Base-by-base conservation (phyloP, 352 stramenopile genomes). In the Phytophthora cryptogea region DNA sequence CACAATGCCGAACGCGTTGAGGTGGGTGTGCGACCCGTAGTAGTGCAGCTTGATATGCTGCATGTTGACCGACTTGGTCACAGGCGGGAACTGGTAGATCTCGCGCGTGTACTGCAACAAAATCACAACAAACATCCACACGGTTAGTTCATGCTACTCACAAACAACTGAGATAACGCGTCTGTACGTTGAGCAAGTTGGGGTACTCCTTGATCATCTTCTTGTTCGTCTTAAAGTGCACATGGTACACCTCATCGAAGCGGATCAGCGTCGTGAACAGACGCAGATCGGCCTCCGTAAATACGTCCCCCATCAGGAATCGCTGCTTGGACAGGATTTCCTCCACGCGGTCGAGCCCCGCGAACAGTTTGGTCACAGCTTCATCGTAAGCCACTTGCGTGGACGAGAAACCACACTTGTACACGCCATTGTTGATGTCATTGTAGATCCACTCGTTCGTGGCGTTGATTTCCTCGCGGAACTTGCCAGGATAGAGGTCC, bases 11-110 rank as follows among this genome's bases (percentile, higher is more conserved):
- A 89, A 98, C 33, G 83, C 64, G 78, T 99, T 99, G 23, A 99
- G 79, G 46, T 90, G 76, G 36, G 90, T 92, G 76, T 99, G 95
- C 16, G 85, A 97, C 28, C 82, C 90, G 69, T 96, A 99, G 77
- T 99, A 99, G 77, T 99, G 95, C 20, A 88, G 72, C 78, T 98
- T 98, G 73, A 99, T 98, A 63, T 99, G 95, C 43, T 97, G 75
- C 86, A 99, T 98, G 69, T 98, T 89, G 35, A 98, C 81, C 17
- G 90, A 90, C 40, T 84, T 81, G 40, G 80, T 68, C 43, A 99
- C 82, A 8, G 77, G 87, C 32, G 83, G 79, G 57, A 97, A 92
- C 71, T 99, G 94, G 76, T 98, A 99, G 48, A 99, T 90, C 42
- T 93, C 81, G 27, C 79, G 77, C 42, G 84, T 76, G 48, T 91